A percentile compares a stretch with the other conserved stretches of the same genome.
phyloP scores from a whole-genome alignment of 2,329 filamentous ascomycete species.

The Fusarium luffae region DNA sequence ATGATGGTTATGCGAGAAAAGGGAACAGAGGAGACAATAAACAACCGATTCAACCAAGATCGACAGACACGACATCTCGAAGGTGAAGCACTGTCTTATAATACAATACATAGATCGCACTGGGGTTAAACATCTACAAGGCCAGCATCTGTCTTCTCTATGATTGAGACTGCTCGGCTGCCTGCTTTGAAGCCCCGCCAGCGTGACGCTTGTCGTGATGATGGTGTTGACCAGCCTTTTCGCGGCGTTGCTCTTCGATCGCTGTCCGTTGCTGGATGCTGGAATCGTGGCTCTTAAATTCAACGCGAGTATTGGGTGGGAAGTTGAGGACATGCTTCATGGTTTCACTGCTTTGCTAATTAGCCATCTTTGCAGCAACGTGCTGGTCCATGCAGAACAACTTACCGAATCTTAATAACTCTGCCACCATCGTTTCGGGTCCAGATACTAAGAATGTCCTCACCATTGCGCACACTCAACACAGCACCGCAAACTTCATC shows the following conservation, averaged over 20 bases:
- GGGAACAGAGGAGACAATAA: slow-evolving; percentile 25
- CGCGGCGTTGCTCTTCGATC: slow-evolving; percentile 90
- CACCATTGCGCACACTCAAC: slow-evolving; percentile 91
- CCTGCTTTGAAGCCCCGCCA: slow-evolving; percentile 48
- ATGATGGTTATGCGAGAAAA: slow-evolving; percentile 30
- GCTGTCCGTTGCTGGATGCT: slow-evolving; percentile 92
- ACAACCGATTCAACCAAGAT: slow-evolving; percentile 25
- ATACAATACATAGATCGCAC: slow-evolving; percentile 41
- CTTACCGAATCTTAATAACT: slow-evolving; percentile 95
- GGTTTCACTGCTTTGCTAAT: slow-evolving; percentile 74
- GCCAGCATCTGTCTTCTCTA: slow-evolving; percentile 5
- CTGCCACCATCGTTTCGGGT: slow-evolving; percentile 91
- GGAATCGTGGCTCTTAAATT: slow-evolving; percentile 96
- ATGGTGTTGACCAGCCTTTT: slow-evolving; percentile 72
- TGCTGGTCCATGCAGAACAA: slow-evolving; percentile 20
- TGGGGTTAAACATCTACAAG: slow-evolving; percentile 1
- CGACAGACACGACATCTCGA: slow-evolving; percentile 21
- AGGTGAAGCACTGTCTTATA: slow-evolving; percentile 28
- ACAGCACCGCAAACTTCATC: slow-evolving; percentile 97
- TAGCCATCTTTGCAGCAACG: slow-evolving; percentile 17
- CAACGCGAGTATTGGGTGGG: slow-evolving; percentile 87
- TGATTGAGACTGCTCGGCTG: slow-evolving; percentile 46
- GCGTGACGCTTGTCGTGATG: slow-evolving; percentile 54
- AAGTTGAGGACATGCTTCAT: slow-evolving; percentile 91
- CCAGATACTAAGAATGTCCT: slow-evolving; percentile 98